phyloP scores from a whole-genome alignment of 306 rosid species.

The Lupinus albus region DNA sequence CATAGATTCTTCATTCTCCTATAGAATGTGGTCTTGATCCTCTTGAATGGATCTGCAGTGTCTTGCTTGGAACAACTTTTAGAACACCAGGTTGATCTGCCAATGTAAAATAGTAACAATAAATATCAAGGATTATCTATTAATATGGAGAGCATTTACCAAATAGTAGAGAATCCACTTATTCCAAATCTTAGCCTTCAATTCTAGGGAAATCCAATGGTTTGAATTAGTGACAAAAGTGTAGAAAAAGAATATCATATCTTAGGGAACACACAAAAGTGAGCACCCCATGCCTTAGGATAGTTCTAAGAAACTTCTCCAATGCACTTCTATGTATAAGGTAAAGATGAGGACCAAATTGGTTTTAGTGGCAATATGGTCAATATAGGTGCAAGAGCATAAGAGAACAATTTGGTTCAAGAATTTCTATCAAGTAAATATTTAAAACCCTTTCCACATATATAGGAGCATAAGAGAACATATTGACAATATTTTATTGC shows the following conservation, averaged over 20 bases:
- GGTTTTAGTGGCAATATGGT: no score
- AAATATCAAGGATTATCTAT: neutral
- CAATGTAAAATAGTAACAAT: neutral
- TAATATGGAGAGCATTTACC: slow-evolving; percentile 2
- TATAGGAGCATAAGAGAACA: slow-evolving; percentile 13
- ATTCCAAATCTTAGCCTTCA: no score
- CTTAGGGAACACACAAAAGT: no score
- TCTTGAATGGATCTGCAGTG: slow-evolving; percentile 64
- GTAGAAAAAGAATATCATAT: no score
- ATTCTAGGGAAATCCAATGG: no score
- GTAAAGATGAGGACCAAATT: no score
- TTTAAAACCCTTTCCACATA: neutral
- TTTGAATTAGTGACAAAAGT: no score
- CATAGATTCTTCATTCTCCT: slow-evolving; percentile 13
- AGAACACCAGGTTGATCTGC: slow-evolving; percentile 96
- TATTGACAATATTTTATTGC: no score
- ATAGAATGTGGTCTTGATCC: slow-evolving; percentile 53
- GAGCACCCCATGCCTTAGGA: neutral
- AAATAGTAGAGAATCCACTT: no score
- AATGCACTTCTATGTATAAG: no score
- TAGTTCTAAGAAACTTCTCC: neutral
- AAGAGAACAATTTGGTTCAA: slow-evolving; percentile 9
- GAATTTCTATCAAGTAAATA: slow-evolving; percentile 13
- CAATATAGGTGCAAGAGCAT: no score
- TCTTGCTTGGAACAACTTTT: slow-evolving; percentile 82